Evolutionary conservation across 2,329 filamentous ascomycete genomes (phyloP).

Genomic region (Penicillium sp.): DNA sequence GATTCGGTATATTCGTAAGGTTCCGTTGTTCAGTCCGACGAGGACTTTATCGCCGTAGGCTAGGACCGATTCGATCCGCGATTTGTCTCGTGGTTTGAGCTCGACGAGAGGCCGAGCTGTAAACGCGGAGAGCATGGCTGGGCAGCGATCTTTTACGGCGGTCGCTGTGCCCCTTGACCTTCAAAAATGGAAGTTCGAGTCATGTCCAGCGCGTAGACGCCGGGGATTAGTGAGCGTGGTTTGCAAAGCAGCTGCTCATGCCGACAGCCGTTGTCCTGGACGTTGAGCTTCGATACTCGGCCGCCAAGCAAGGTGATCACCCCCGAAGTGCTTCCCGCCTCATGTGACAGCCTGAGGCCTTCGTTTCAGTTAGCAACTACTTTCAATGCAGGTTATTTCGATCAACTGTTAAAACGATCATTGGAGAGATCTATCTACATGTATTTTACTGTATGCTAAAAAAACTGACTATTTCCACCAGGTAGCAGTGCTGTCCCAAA

Average conservation of each 20-base stretch:
- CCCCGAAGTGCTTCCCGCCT: slow-evolving; percentile 16
- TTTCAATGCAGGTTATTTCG: background rate
- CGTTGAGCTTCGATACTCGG: slow-evolving; percentile 1
- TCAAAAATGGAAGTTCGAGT: slow-evolving; percentile 16
- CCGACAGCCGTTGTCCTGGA: background rate
- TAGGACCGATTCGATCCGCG: slow-evolving; percentile 93
- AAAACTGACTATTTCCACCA: slow-evolving; percentile 15
- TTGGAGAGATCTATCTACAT: slow-evolving; percentile 9
- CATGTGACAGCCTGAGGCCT: slow-evolving; percentile 22
- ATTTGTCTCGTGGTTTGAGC: slow-evolving; percentile 94
- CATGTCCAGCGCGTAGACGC: slow-evolving; percentile 23
- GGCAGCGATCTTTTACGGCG: slow-evolving; percentile 23
- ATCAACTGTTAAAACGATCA: background rate
- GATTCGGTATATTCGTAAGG: slow-evolving; percentile 86
- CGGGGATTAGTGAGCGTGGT: slow-evolving; percentile 3
- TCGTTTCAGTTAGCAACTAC: background rate
- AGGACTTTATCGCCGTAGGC: slow-evolving; percentile 91
- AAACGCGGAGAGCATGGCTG: slow-evolving; percentile 90
- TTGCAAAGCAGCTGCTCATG: slow-evolving; percentile 13
- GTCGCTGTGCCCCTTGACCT: slow-evolving; percentile 27
- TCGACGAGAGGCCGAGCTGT: slow-evolving; percentile 95
- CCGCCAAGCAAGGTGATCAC: slow-evolving; percentile 18
- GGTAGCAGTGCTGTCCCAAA: slow-evolving; percentile 2
- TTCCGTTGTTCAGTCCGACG: slow-evolving; percentile 88
- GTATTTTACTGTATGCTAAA: slow-evolving; percentile 6